These are phyloP conservation scores for Isoetes taiwanensis DNA, from an alignment of 75 land plant genomes.

Conservation along the genomic window DNA sequence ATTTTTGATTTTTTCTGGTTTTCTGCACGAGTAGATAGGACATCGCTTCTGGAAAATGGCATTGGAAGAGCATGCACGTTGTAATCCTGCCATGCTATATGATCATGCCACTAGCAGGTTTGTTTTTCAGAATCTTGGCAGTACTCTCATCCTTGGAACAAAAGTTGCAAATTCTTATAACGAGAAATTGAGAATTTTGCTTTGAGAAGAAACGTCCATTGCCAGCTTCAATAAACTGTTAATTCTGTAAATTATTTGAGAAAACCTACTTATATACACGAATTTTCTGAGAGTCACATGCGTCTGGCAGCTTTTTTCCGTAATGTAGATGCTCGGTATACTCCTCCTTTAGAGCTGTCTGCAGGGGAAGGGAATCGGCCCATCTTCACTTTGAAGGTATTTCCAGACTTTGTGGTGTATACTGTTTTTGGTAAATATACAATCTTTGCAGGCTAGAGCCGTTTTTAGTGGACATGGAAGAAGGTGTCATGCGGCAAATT, in stretches of 20 bases:
- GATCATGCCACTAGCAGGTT: slow-evolving; percentile 26
- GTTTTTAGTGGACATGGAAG: slow-evolving; percentile 34
- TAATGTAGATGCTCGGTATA: slow-evolving; percentile 24
- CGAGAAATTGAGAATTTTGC: not conserved
- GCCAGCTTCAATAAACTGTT: not conserved
- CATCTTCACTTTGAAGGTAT: slow-evolving; percentile 18
- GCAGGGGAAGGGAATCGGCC: slow-evolving; percentile 15
- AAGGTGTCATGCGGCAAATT: slow-evolving; percentile 26
- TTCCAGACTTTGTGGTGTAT: not conserved
- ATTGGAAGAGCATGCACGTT: slow-evolving; percentile 23
- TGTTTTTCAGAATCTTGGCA: not conserved
- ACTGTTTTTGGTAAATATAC: not conserved
- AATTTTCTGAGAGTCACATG: not conserved
- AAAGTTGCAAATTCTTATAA: no score
- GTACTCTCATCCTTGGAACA: not conserved
- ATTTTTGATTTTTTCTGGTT: not conserved
- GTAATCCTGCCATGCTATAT: slow-evolving; percentile 10
- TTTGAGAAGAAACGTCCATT: not conserved
- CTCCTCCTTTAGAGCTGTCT: slow-evolving; percentile 21
- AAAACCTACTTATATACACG: not conserved
- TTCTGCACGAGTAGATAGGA: slow-evolving; percentile 17
- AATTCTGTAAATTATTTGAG: not conserved
- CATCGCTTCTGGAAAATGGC: slow-evolving; percentile 29
- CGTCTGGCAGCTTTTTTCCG: slow-evolving; percentile 22
- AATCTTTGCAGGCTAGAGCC: slow-evolving; percentile 22